phyloP scores from a whole-genome alignment of 1,284 basidiomycete species.

The Puccinia polysora region DNA sequence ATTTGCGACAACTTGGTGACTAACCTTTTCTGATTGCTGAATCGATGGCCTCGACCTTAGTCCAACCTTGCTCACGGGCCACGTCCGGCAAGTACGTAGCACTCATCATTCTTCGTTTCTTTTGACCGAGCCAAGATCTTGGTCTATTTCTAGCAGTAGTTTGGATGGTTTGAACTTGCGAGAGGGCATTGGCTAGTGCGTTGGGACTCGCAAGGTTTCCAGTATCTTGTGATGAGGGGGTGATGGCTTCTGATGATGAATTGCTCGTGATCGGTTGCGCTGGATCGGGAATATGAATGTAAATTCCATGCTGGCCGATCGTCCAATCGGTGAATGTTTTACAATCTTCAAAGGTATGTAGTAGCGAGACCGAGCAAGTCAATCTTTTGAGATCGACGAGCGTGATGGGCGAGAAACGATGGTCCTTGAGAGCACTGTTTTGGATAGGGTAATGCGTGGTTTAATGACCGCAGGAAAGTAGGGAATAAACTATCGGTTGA shows the following conservation, averaged over 20 bases:
- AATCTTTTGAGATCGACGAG: constrained; percentile 69
- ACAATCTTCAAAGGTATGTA: constrained; percentile 86
- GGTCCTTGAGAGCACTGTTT: constrained; percentile 59
- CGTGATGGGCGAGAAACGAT: constrained; percentile 63
- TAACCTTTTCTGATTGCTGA: constrained; percentile 89
- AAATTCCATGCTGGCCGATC: constrained; percentile 84
- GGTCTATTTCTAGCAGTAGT: constrained; percentile 36
- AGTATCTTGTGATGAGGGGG: constrained; percentile 61
- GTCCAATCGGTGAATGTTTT: constrained; percentile 84
- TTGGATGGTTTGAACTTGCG: not conserved
- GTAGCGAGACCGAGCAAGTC: constrained; percentile 83
- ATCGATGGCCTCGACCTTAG: constrained; percentile 77
- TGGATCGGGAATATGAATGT: constrained; percentile 78
- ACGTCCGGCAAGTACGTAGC: constrained; percentile 96
- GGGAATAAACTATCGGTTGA: not conserved
- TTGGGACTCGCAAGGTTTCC: not conserved
- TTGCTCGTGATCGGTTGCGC: constrained; percentile 59
- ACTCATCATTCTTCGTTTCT: constrained; percentile 62
- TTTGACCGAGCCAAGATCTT: constrained; percentile 54
- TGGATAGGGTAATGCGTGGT: not conserved
- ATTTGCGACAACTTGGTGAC: constrained; percentile 52
- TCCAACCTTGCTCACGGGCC: constrained; percentile 87
- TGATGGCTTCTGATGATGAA: constrained; percentile 57
- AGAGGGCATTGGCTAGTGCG: constrained; percentile 17
- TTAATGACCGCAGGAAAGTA: not conserved